Evolutionary conservation across 768 basidiomycete species (phyloP), one percentile per base, ranked within the genome.

Genomic region (Boletus fagicola): DNA sequence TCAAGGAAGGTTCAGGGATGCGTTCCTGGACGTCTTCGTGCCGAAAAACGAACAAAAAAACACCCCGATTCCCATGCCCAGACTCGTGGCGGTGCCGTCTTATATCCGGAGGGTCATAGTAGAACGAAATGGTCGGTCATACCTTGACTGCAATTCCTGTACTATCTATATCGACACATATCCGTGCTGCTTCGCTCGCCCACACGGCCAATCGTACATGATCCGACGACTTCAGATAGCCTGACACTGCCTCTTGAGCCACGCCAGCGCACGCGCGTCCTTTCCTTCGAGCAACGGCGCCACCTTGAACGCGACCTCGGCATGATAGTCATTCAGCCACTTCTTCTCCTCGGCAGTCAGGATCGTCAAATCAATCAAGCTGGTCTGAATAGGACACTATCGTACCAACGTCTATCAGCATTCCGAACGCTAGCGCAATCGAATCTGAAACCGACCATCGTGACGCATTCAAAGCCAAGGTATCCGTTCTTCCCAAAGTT

Each of bases 321-420:
- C 76, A 71, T 99, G 92, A 66, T 99, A 98, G 2, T 69, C 76
- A 65, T 98, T 84, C 59, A 98, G 58, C 96, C 96, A 98, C 51
- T 71, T 74, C 62, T 77, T 81, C 75, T 98, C 94, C n/a, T 80
- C 74, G 18, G 66, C 76, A 10, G 80, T 80, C 39, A 98, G 68
- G 38, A 98, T 68, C 1, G 68, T 68, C 9, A 72, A 57, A 52
- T 94, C 86, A 43, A 97, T 74, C 43, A 98, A 80, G 57, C 85
- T 93, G 60, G 85, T 90, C 61, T 95, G 90, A 18, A 98, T 92
- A 0, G 96, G 96, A 61, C 85, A 92, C 88, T 60, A 31, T 47
- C 43, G 24, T 44, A 20, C 51, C 35, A 31, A 36, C 16, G 18
- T 36, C 9, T 2, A 26, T 63, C 26, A 58, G 36, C 7, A 18